These are phyloP conservation scores for Ceratonia siliqua DNA, from an alignment of 306 rosid species.

Conservation along the genomic window DNA sequence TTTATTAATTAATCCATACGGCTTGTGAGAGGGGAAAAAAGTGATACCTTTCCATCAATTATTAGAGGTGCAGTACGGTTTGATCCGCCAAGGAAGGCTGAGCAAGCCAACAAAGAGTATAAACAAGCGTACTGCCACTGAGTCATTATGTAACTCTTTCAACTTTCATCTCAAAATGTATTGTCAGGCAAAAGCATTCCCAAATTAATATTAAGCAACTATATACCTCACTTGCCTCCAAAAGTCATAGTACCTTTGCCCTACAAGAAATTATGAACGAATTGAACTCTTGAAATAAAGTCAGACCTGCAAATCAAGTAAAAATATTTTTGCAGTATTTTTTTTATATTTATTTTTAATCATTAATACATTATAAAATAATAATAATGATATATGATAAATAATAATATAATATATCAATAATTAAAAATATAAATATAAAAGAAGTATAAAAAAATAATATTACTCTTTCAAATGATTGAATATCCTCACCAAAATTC, in stretches of 20 bases:
- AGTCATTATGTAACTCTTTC: conserved; percentile 19
- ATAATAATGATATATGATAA: too few relatives aligned
- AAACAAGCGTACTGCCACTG: conserved; percentile 21
- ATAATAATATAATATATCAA: too few relatives aligned
- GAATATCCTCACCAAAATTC: background rate
- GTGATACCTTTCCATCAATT: conserved; percentile 36
- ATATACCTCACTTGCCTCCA: conserved; percentile 42
- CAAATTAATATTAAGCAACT: conserved; percentile 18
- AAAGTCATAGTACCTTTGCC: conserved; percentile 30
- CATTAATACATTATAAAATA: too few relatives aligned
- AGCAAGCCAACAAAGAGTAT: conserved; percentile 10
- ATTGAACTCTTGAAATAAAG: conserved; percentile 23
- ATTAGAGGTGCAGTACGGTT: conserved; percentile 20
- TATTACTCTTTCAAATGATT: background rate
- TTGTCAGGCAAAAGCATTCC: conserved; percentile 5
- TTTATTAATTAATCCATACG: conserved; percentile 17
- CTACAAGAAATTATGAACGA: conserved; percentile 22
- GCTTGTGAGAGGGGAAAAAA: background rate
- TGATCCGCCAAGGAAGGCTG: conserved; percentile 35
- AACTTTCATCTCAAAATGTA: background rate
- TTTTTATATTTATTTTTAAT: too few relatives aligned
- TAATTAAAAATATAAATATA: too few relatives aligned
- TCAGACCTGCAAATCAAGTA: too few relatives aligned
- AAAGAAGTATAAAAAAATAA: too few relatives aligned
- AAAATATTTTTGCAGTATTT: too few relatives aligned